Conservation (phyloP, 2,329 filamentous ascomycete genomes). For the Sclerotinia trifoliorum region DNA sequence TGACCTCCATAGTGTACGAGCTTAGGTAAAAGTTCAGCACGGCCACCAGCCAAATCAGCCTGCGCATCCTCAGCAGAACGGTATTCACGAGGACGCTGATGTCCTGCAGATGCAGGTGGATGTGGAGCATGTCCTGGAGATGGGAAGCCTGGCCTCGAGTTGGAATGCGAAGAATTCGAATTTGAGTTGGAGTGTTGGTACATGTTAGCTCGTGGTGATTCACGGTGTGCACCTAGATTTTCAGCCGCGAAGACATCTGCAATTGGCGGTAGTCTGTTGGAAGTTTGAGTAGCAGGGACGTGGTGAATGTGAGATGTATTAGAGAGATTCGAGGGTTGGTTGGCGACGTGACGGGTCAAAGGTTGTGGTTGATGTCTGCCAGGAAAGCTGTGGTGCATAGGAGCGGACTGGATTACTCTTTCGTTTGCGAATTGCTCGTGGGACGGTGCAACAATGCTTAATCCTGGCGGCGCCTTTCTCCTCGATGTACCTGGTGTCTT, state of each 20-base stretch:
- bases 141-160: constrained; percentile 65
- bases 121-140: constrained; percentile 58
- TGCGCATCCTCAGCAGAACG: constrained; percentile 95
- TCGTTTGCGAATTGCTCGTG: constrained; percentile 91
- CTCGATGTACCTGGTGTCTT: constrained; percentile 74
- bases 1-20: constrained; percentile 94
- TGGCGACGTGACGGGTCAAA: constrained; percentile 72
- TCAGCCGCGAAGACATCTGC: constrained; percentile 88
- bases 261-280: constrained; percentile 89
- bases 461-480: constrained; percentile 79
- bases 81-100: constrained; percentile 75
- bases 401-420: constrained; percentile 93
- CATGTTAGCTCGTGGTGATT: constrained; percentile 40
- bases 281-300: constrained; percentile 81
- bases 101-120: constrained; percentile 57
- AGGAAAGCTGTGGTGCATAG: constrained; percentile 91
- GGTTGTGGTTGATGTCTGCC: constrained; percentile 79
- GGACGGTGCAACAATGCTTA: constrained; percentile 93
- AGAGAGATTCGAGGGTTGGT: constrained; percentile 78
- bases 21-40: constrained; percentile 87
- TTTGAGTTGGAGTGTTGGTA: constrained; percentile 35
- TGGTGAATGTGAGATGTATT: constrained; percentile 90
- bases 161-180: constrained; percentile 62
- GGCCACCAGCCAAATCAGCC: constrained; percentile 83
- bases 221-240: constrained; percentile 61